phyloP scores from a whole-genome alignment of 2,329 filamentous ascomycete species.

The Colletotrichum spaethianum region DNA sequence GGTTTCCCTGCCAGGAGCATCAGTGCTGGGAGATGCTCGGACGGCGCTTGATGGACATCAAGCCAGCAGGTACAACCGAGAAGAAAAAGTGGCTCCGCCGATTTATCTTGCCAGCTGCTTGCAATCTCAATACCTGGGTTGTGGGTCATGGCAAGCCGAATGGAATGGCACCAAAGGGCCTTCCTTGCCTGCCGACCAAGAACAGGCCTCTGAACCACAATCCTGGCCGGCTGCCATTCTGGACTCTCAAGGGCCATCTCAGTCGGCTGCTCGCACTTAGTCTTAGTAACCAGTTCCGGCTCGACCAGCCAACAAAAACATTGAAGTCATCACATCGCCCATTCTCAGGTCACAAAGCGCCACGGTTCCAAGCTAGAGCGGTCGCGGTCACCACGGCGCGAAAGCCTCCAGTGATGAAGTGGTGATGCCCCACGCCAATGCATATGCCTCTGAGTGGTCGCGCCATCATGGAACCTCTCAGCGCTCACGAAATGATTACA shows the following conservation, averaged over 20 bases:
- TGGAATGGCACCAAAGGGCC: neutral
- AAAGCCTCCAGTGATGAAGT: constrained; percentile 3
- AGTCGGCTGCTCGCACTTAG: neutral
- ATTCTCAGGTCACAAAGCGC: neutral
- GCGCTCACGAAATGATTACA: constrained; percentile 7
- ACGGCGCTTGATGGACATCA: neutral
- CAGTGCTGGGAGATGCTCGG: neutral
- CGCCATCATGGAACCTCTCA: constrained; percentile 32
- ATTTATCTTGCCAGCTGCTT: constrained; percentile 22
- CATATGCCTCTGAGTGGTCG: constrained; percentile 26
- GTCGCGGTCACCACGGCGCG: neutral
- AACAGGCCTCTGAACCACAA: neutral
- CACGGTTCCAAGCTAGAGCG: neutral
- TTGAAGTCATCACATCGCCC: neutral
- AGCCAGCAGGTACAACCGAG: neutral
- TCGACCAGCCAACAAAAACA: constrained; percentile 3
- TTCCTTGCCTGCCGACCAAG: neutral
- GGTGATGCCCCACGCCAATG: neutral
- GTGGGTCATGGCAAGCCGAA: neutral
- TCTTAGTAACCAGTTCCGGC: constrained; percentile 1
- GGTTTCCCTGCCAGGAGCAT: constrained; percentile 8
- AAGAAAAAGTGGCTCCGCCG: constrained; percentile 4
- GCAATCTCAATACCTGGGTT: constrained; percentile 5
- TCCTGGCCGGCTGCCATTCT: constrained; percentile 1
- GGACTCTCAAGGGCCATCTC: constrained; percentile 1